Evolutionary conservation across 495 filamentous ascomycete genomes (phyloP).

Genomic region (Penicillium coprophilum): DNA sequence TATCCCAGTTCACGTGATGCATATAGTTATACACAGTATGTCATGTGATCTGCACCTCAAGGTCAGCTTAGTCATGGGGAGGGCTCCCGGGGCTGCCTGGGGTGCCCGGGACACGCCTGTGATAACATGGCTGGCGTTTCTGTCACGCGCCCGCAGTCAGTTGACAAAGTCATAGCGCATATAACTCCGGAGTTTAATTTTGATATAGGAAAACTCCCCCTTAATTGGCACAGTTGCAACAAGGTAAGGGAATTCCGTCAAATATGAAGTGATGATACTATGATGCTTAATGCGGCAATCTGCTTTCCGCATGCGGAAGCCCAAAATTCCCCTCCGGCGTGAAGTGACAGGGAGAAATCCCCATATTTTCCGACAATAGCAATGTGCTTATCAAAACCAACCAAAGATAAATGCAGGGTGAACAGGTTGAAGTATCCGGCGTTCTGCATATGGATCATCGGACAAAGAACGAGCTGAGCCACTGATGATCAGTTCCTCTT

Average conservation of each 20-base stretch:
- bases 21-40: neutral
- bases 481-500: slow-evolving; percentile 15
- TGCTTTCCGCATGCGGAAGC: slow-evolving; percentile 33
- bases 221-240: neutral
- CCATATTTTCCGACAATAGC: slow-evolving; percentile 17
- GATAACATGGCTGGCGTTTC: neutral
- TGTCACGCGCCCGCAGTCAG: slow-evolving; percentile 18
- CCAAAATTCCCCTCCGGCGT: slow-evolving; percentile 19
- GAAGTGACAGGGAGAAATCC: slow-evolving; percentile 9
- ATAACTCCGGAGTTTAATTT: neutral
- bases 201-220: neutral
- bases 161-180: slow-evolving; percentile 26
- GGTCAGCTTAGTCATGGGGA: neutral
- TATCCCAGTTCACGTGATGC: neutral
- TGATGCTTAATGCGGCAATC: slow-evolving; percentile 32
- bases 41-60: neutral
- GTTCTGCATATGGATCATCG: slow-evolving; percentile 28
- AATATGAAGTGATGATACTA: slow-evolving; percentile 27
- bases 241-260: slow-evolving; percentile 9
- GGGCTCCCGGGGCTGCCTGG: too few relatives aligned
- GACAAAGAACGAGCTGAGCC: slow-evolving; percentile 20
- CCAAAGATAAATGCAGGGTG: slow-evolving; percentile 4
- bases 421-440: slow-evolving; percentile 5
- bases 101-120: neutral
- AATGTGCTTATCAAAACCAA: slow-evolving; percentile 13